Base-by-base conservation (phyloP, 345 rosid genomes). In the Garcia nutans region DNA sequence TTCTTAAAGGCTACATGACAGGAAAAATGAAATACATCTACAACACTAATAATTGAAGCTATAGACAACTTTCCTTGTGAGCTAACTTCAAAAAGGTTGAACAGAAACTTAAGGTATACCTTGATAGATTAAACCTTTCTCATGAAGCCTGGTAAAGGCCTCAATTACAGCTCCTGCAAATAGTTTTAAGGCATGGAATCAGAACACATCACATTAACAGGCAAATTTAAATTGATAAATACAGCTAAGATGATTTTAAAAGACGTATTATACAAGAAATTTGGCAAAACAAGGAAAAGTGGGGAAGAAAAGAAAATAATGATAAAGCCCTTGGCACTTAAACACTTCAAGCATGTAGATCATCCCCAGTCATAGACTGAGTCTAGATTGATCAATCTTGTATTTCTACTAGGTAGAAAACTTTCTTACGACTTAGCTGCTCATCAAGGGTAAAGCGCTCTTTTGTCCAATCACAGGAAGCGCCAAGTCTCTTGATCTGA, bases 401-500 rank as follows among this genome's bases (percentile, higher is more conserved):
- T 70, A 68, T 47, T 76, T 74, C 79, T 73, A 71, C 61, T 13
- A 75, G 85, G 80, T 70, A 84, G 81, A 85, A 86, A 89, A 84
- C 82, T 42, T 85, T 79, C 99, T 95, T 91, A 95, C 99, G 97
- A 86, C 97, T 93, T 85, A 95, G 89, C 87, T 88, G 90, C 84
- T 95, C 97, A 83, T 95, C 99, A 77, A 95, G 99, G 67, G 99
- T 95, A 81, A 95, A 95, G 72, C 71, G 90, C 80, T 93, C 97
- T 85, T 96, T 89, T 68, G 91, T 85, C 99, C 99, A 95, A 79
- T 95, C 99, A 85, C 99, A 95, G 70, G 99, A 95, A 75, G 99
- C 99, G 69, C 99, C 97, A 60, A 95, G 97, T 83, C 97, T 89
- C 86, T 93, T 95, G 64, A 95, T 95, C 84, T 95, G 99, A 83